A percentile compares a stretch with the other conserved stretches of the same genome.
Evolutionary conservation across 2,329 filamentous ascomycete species (phyloP).

Genomic region (Polytolypa hystricis): DNA sequence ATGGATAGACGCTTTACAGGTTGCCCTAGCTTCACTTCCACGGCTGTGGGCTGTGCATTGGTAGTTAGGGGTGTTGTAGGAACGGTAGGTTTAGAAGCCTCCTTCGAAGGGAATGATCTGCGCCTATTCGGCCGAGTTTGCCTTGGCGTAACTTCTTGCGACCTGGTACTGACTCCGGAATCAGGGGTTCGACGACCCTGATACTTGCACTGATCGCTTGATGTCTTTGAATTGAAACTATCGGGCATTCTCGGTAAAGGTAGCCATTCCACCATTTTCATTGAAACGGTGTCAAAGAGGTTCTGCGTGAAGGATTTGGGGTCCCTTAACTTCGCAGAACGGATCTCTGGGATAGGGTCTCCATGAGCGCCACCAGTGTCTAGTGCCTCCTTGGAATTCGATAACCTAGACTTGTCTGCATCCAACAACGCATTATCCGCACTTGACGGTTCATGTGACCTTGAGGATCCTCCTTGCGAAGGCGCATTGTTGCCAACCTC

Average conservation of each 20-base stretch:
- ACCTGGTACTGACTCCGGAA: background rate
- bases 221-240: background rate
- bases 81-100: background rate
- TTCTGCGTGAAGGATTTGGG: conserved; percentile 52
- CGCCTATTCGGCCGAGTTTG: no score
- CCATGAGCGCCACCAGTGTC: conserved; percentile 7
- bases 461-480: no score
- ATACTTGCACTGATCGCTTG: background rate
- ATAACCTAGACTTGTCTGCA: background rate
- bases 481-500: no score
- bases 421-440: background rate
- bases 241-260: conserved; percentile 19
- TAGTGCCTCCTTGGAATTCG: background rate
- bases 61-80: conserved; percentile 17
- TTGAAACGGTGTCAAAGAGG: conserved; percentile 38
- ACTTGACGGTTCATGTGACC: no score
- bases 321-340: conserved; percentile 34
- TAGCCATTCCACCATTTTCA: conserved; percentile 38
- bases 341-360: conserved; percentile 14
- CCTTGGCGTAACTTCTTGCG: background rate
- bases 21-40: conserved; percentile 29
- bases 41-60: conserved; percentile 19
- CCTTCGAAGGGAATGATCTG: background rate
- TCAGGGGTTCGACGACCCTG: background rate
- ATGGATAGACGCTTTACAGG: conserved; percentile 31